A percentile compares a stretch with the other conserved stretches of the same genome.
Conservation (phyloP, 257 asterid species). For the Petrea volubilis region DNA sequence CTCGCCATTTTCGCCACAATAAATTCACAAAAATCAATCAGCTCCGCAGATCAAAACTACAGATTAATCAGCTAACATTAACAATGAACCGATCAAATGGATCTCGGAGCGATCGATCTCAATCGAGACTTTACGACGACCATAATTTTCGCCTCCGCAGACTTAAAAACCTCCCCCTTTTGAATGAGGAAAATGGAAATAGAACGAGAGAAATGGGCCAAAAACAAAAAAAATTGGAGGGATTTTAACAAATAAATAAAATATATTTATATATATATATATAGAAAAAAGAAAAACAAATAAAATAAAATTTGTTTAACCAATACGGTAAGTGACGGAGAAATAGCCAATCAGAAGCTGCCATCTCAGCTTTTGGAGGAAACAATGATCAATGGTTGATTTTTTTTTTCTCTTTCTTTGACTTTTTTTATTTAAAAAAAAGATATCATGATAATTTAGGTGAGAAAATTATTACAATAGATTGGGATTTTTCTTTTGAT, state of each 20-base stretch:
- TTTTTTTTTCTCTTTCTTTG: background rate
- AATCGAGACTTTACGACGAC: slow-evolving; percentile 27
- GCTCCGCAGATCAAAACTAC: background rate
- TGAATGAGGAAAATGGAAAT: background rate
- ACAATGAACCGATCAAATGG: slow-evolving; percentile 8
- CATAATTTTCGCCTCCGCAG: slow-evolving; percentile 18
- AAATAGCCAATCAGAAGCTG: slow-evolving; percentile 16
- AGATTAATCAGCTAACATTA: background rate
- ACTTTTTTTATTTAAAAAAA: no score
- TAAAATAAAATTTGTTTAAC: no score
- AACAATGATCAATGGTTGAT: background rate
- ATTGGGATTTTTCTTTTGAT: no score
- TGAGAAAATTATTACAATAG: no score
- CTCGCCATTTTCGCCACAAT: slow-evolving; percentile 61
- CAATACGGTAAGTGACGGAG: background rate
- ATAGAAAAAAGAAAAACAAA: no score
- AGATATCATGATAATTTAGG: no score
- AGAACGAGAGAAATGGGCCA: no score
- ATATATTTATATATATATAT: background rate
- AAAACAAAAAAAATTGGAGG: background rate
- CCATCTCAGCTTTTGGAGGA: slow-evolving; percentile 22
- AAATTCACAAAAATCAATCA: background rate
- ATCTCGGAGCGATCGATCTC: slow-evolving; percentile 25
- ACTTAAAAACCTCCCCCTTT: slow-evolving; percentile 22
- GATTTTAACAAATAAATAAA: background rate